Evolutionary conservation across 2,329 filamentous ascomycete species (phyloP), one percentile per base, ranked within the genome.

Genomic region (Gremmenia infestans): DNA sequence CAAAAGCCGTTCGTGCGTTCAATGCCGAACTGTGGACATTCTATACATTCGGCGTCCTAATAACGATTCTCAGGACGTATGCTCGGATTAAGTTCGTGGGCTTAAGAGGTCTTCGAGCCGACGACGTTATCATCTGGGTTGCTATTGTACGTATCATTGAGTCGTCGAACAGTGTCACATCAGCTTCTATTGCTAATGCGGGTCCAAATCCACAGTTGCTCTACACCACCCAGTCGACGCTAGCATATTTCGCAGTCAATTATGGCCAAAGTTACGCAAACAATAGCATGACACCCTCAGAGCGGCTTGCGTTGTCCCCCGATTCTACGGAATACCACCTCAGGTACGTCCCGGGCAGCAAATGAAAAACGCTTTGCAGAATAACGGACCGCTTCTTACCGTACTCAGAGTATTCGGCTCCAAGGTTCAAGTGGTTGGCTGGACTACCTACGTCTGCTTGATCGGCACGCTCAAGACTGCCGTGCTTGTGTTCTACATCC

Each of bases 101-200:
- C 14, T 70, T 76, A 39, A 71, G 68, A 54, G 73, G 74, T n/a
- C 75, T 86, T 54, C 73, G 76, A 60, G 72, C 75, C 1, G 83
- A 86, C 66, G 83, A 87, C 58, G 84, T 81, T 62, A 65, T 86
- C 32, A 81, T 84, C 70, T 68, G 78, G 46, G n/a, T 82, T 17
- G 81, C 77, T 5, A 74, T 74, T 57, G 79, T 83, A 67, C 63
- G 76, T 25, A 47, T 63, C 36, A 28, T 15, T 17, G 8, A 14
- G n/a, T 52, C 22, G 6, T 47, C 19, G 12, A 19, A 32, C 9
- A 47, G n/a, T 47, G 17, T 25, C 25, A 32, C 23, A 43, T 35
- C 9, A 48, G 9, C 28, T 37, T 45, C 8, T 9, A 32, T 11
- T 32, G 28, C 19, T 39, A 48, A 15, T 22, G 43, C 52, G 15